Evolutionary conservation across 202 grass and related monocot genomes (phyloP), one percentile per base, ranked within the genome.

Genomic region (Schoenoplectus tabernaemontani): DNA sequence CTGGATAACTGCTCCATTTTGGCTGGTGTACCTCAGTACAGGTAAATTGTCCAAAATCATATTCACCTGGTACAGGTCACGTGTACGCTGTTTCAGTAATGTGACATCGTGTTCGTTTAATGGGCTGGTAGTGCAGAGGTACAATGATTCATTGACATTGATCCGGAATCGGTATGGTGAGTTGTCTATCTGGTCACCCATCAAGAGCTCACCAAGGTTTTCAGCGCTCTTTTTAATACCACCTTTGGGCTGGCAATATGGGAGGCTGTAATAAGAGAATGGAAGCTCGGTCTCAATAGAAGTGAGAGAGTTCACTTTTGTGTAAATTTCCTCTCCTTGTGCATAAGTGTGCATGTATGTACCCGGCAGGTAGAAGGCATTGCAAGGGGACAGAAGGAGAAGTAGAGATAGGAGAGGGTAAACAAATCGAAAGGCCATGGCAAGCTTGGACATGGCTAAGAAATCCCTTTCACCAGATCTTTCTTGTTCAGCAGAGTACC

Each of bases 41-140:
- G 93, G 93, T 88, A 97, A 91, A 83, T 97, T 97, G 41, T 97
- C 93, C 65, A 97, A 83, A 80, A 97, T 97, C 93, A 93, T 97
- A 56, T 97, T 97, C 71, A 97, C 93, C 81, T 97, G 93, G 78
- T 97, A 97, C 22, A 97, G 82, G 64, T 97, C 90, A 26, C n/a
- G 85, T 48, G 87, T 91, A 38, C 93, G 80, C 83, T 97, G 93
- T 84, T 97, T 93, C 67, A 93, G 82, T 46, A 97, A 89, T 44
- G 88, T 97, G 72, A 89, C 83, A 76, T 91, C 88, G 62, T 68
- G 83, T 85, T 97, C 90, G 44, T 91, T 87, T 70, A 97, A 83
- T 9, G 93, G 81, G 9, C 4, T 87, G 16, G 88, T 91, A 42
- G 89, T 97, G 78, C 93, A 97, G 43, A 97, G 83, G 74, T 91